Percentiles rank a stretch among this genome's conserved stretches.
Evolutionary conservation across 768 basidiomycete genomes (phyloP).

Genomic region (Leccinum arenicola): DNA sequence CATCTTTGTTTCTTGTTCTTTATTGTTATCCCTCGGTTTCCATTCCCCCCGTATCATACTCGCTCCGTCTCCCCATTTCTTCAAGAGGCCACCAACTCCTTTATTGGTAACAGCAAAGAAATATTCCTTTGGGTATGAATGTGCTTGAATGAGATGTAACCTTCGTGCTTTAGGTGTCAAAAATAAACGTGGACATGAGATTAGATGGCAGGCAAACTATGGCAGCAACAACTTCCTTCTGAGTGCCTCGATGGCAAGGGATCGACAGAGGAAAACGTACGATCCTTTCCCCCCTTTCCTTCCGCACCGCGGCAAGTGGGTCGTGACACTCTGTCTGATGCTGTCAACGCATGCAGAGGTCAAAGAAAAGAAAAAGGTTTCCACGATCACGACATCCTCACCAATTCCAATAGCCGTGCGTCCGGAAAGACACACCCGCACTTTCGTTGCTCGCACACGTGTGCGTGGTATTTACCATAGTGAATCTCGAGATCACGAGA

Average conservation of each 20-base stretch:
- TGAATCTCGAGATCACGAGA: conserved; percentile 76
- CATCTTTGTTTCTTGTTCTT: conserved; percentile 11
- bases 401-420: conserved; percentile 71
- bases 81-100: conserved; percentile 77
- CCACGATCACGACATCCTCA: conserved; percentile 38
- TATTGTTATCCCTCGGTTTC: conserved; percentile 45
- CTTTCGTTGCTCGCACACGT: conserved; percentile 66
- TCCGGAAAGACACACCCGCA: conserved; percentile 89
- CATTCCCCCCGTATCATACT: conserved; percentile 74
- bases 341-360: conserved; percentile 32
- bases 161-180: conserved; percentile 71
- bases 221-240: background rate
- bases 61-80: conserved; percentile 81
- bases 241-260: conserved; percentile 1
- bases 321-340: conserved; percentile 89
- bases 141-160: conserved; percentile 77
- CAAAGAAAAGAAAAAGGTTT: background rate
- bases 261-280: conserved; percentile 38
- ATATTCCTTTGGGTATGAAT: conserved; percentile 84
- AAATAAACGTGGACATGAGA: conserved; percentile 58
- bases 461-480: conserved; percentile 81
- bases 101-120: conserved; percentile 92
- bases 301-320: conserved; percentile 71
- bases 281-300: conserved; percentile 82
- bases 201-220: conserved; percentile 79